Base-by-base conservation (phyloP, 78 protist genomes). In the Monocercomonoides exilis region DNA sequence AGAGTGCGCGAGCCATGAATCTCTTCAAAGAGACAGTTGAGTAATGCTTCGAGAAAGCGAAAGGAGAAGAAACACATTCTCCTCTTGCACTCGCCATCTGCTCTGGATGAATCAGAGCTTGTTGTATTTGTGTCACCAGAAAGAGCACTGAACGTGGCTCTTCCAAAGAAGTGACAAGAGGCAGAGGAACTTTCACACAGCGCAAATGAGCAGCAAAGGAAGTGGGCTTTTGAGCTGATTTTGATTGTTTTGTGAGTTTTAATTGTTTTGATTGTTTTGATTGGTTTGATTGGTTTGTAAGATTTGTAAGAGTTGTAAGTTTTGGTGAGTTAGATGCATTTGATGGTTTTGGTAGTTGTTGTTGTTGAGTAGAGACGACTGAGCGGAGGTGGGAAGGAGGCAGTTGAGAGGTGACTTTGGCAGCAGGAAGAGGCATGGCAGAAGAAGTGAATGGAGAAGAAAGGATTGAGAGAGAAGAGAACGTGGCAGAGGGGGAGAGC, bases 251-350 rank as follows among this genome's bases (percentile, higher is more conserved):
- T 3, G 5, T 3, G 36, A 4, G 44, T 4, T 42, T 84, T 4
- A 45, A 84, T 4, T 85, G 46, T 85, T 84, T 85, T 85, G 3
- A 36, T 85, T 6, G 41, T 6, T 3, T 85, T 6, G 21, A 3
- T 6, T 85, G 38, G 32, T 85, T 1, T 46, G 41, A 1, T 0
- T n/a, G 29, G 32, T 54, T 32, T 29, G 77, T 32, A 45, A 54
- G 81, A 87, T 84, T 81, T 88, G 84, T 64, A 54, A 45, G 77
- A 79, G 42, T n/a, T 44, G 32, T 44, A 43, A 41, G 0, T 44
- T 42, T 46, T 1, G 1, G n/a, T 35, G 1, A 29, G 0, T 44
- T 33, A 2, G 3, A 3, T 1, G 11, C 36, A 2, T 21, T 41
- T n/a, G 2, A 43, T 1, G 43, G 1, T 43, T 32, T 6, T 32